Percentiles rank a stretch among this genome's conserved stretches.
Conservation (phyloP, 2,329 filamentous ascomycete genomes). For the Talaromyces atroroseus region DNA sequence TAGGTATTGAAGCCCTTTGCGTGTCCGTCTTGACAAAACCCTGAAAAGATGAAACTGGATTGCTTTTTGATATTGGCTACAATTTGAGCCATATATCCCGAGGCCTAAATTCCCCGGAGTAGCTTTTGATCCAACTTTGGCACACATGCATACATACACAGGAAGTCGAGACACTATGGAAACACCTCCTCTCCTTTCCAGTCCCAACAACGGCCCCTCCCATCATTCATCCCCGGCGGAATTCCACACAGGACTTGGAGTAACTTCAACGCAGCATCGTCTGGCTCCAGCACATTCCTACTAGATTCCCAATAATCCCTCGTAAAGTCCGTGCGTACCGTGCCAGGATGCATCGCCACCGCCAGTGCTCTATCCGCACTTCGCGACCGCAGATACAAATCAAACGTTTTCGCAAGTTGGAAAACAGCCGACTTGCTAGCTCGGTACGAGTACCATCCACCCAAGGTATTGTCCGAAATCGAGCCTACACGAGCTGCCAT, state of each 20-base stretch:
- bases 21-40: neutral
- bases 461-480: constrained; percentile 64
- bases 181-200: constrained; percentile 61
- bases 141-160: neutral
- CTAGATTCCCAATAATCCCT: constrained; percentile 62
- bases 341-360: constrained; percentile 71
- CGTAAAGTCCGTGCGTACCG: constrained; percentile 65
- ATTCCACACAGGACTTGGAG: constrained; percentile 52
- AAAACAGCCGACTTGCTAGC: constrained; percentile 70
- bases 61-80: neutral
- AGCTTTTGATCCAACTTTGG: neutral
- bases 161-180: constrained; percentile 36
- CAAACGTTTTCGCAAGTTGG: constrained; percentile 64
- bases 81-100: too few relatives aligned
- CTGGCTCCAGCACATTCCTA: constrained; percentile 63
- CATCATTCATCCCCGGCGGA: constrained; percentile 31
- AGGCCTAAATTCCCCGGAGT: too few relatives aligned
- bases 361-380: constrained; percentile 60
- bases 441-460: constrained; percentile 80
- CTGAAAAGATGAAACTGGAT: neutral
- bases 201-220: constrained; percentile 63
- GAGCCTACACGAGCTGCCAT: constrained; percentile 75
- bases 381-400: constrained; percentile 57
- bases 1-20: neutral
- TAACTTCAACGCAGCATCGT: constrained; percentile 62